Evolutionary conservation across 129 eudicot species (phyloP).

Genomic region (Kitagawia praeruptora): DNA sequence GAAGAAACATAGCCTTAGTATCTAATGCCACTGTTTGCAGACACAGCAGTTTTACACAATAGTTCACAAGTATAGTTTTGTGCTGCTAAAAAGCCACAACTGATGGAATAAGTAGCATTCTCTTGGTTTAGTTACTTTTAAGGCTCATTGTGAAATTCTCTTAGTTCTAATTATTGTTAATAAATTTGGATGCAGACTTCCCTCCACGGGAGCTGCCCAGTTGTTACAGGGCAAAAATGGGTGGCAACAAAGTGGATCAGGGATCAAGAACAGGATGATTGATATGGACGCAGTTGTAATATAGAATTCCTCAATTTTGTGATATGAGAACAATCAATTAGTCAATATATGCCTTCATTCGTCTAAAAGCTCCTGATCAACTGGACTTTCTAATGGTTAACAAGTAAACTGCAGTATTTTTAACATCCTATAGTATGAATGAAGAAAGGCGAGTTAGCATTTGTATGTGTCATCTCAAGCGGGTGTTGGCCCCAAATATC

Average conservation of each 20-base stretch:
- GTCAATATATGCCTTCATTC: neutral
- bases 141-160: neutral
- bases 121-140: neutral
- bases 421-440: neutral
- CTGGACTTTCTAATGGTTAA: neutral
- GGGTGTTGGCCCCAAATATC: no score
- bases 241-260: conserved; percentile 98
- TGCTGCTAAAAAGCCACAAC: neutral
- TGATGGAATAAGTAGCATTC: neutral
- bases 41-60: neutral
- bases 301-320: neutral
- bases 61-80: neutral
- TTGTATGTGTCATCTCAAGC: neutral
- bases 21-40: neutral
- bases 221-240: conserved; percentile 88
- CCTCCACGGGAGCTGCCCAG: conserved; percentile 95
- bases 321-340: neutral
- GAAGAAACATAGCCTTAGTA: neutral
- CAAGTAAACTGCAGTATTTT: neutral
- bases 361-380: neutral
- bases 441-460: neutral
- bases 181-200: conserved; percentile 40
- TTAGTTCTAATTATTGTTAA: neutral
- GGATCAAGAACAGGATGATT: conserved; percentile 54
- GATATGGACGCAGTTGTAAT: neutral